A percentile compares a stretch with the other conserved stretches of the same genome.
Evolutionary conservation across 768 basidiomycete genomes (phyloP).

Genomic region (Pulveroboletus sp.): DNA sequence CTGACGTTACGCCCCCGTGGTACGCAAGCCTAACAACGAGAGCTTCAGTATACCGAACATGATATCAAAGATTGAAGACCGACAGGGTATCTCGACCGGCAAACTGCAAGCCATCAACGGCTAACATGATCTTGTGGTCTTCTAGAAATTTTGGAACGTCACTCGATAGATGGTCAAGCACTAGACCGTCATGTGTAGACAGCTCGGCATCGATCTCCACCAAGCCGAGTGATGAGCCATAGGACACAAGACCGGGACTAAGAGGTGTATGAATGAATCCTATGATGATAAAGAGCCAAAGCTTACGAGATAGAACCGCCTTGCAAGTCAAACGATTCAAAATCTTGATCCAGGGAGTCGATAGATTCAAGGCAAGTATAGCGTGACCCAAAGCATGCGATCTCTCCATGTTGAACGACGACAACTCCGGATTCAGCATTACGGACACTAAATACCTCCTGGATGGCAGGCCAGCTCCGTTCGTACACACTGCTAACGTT

Average conservation of each 20-base stretch:
- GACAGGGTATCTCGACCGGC: conserved; percentile 57
- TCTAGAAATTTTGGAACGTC: conserved; percentile 36
- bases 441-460: conserved; percentile 18
- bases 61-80: conserved; percentile 14
- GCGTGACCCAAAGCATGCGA: conserved; percentile 49
- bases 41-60: conserved; percentile 3
- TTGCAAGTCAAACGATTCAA: conserved; percentile 52
- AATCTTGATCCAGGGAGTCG: conserved; percentile 15
- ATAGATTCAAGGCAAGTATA: conserved; percentile 23
- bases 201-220: conserved; percentile 53
- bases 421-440: conserved; percentile 37
- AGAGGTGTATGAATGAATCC: conserved; percentile 7
- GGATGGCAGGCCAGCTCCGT: conserved; percentile 27
- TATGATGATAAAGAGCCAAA: conserved; percentile 18
- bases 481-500: conserved; percentile 57
- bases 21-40: conserved; percentile 60
- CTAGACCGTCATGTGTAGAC: conserved; percentile 57
- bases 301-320: conserved; percentile 60
- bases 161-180: conserved; percentile 41
- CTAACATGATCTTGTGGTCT: conserved; percentile 46
- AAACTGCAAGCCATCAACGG: conserved; percentile 74
- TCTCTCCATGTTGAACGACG: conserved; percentile 49
- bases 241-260: conserved; percentile 46
- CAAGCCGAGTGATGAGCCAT: conserved; percentile 46
- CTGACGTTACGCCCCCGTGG: conserved; percentile 60